Conservation (phyloP, 768 basidiomycete genomes). For the Plicaturopsis crispa region DNA sequence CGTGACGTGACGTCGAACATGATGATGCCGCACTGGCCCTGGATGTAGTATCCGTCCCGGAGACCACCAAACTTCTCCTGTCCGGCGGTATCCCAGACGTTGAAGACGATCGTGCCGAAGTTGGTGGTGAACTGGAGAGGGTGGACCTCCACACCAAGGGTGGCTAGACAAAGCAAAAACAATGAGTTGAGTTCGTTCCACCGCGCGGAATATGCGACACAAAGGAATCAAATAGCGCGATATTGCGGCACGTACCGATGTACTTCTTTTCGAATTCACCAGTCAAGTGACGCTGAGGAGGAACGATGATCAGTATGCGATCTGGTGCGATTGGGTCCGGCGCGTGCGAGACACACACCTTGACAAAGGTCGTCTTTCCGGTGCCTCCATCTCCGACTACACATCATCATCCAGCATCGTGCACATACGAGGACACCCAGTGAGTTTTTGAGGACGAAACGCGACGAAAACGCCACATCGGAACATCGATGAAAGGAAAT, state of each 20-base stretch:
- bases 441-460: slow-evolving; percentile 1
- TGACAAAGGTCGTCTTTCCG: slow-evolving; percentile 98
- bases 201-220: too few relatives aligned
- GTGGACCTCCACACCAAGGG: slow-evolving; percentile 99
- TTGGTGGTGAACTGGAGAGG: slow-evolving; percentile 95
- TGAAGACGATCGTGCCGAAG: slow-evolving; percentile 98
- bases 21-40: slow-evolving; percentile 99
- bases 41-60: slow-evolving; percentile 93
- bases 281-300: slow-evolving; percentile 84
- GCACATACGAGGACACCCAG: too few relatives aligned
- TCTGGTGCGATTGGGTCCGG: slow-evolving; percentile 27
- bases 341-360: slow-evolving; percentile 51
- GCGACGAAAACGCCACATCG: slow-evolving; percentile 13
- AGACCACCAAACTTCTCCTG: slow-evolving; percentile 99
- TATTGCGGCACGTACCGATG: slow-evolving; percentile 58
- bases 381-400: slow-evolving; percentile 95
- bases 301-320: slow-evolving; percentile 48
- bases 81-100: slow-evolving; percentile 99
- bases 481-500: slow-evolving; percentile 47
- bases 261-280: slow-evolving; percentile 99
- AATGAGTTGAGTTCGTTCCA: too few relatives aligned
- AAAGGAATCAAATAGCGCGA: slow-evolving; percentile 11
- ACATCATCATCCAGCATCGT: slow-evolving; percentile 5
- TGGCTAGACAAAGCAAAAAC: slow-evolving; percentile 49
- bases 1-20: slow-evolving; percentile 99